Evolutionary conservation across 768 basidiomycete species (phyloP), one percentile per base, ranked within the genome.

Genomic region (Dacryopinax primogenitus): DNA sequence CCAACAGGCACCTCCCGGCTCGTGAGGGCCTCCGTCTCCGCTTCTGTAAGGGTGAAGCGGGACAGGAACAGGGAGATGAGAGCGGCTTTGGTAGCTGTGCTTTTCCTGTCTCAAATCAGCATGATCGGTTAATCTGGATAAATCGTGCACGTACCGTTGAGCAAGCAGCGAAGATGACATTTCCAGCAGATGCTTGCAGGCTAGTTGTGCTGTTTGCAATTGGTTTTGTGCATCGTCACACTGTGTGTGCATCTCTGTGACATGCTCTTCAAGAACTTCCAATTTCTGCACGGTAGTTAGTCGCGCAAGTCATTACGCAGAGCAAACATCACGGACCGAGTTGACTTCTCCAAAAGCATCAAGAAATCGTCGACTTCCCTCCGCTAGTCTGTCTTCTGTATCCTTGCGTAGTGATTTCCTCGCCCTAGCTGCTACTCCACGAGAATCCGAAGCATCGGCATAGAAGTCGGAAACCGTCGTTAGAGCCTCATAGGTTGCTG

Each of bases 311-410:
- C 3, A 13, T 7, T 11, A 12, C 7, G 33, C 26, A 26, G n/a
- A 4, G 35, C 32, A 4, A 28, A 18, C n/a, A 4, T 30, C 12
- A 82, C 90, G 69, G 73, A 95, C 95, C 77, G 90, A 81, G 77
- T 97, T 90, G 35, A 98, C 92, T 69, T 92, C 86, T 23, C 85
- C 85, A 68, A 98, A 87, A 0, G 89, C 92, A 30, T 82, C 81
- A 64, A 98, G 73, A 73, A 99, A 96, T 68, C 84, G 83, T 51
- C 81, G 80, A 69, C 92, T 93, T 3, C 90, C 90, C 63, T 88
- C 84, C 0, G 87, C 84, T 47, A 97, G 79, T 73, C 85, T 88
- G 62, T 77, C 80, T 72, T 98, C 93, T 73, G 95, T 84, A 73
- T 97, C 93, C 67, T 86, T 80, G 45, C 89, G 82, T 64, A 97